A percentile compares a stretch with the other conserved stretches of the same genome.
Conservation (phyloP, 176 grass and related monocot genomes). For the Oryza brachyantha region DNA sequence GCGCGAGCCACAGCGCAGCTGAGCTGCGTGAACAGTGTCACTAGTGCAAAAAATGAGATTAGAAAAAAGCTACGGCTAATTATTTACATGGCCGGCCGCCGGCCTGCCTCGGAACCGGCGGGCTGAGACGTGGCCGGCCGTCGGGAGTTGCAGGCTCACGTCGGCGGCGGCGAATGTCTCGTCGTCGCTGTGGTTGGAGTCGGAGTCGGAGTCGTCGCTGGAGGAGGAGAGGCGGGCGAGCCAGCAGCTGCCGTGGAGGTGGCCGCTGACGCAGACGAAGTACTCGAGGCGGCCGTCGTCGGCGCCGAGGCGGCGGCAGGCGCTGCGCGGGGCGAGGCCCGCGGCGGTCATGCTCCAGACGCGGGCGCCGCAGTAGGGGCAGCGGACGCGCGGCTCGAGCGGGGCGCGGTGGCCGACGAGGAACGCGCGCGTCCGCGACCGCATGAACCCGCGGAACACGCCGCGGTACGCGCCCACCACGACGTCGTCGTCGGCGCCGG, state of each 20-base stretch:
- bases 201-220: conserved; percentile 2
- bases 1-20: not conserved
- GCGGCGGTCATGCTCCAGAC: conserved; percentile 88
- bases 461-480: conserved; percentile 59
- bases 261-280: conserved; percentile 80
- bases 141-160: not conserved
- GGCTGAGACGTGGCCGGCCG: not conserved
- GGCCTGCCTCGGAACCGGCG: not conserved
- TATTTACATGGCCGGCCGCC: not conserved
- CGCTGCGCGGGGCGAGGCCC: conserved; percentile 52
- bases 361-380: conserved; percentile 71
- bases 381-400: conserved; percentile 54
- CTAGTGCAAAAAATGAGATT: not conserved
- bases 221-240: conserved; percentile 55
- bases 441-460: conserved; percentile 73
- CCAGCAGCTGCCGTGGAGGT: conserved; percentile 84
- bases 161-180: not conserved
- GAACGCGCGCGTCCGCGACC: conserved; percentile 59
- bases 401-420: conserved; percentile 46
- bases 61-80: not conserved
- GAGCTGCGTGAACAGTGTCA: not conserved
- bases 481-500: conserved; percentile 23
- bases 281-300: conserved; percentile 59
- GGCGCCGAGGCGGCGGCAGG: conserved; percentile 54
- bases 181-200: not conserved